These are phyloP conservation scores for Botryosphaeria dothidea DNA, from an alignment of 2,329 filamentous ascomycete species.

Conservation along the genomic window DNA sequence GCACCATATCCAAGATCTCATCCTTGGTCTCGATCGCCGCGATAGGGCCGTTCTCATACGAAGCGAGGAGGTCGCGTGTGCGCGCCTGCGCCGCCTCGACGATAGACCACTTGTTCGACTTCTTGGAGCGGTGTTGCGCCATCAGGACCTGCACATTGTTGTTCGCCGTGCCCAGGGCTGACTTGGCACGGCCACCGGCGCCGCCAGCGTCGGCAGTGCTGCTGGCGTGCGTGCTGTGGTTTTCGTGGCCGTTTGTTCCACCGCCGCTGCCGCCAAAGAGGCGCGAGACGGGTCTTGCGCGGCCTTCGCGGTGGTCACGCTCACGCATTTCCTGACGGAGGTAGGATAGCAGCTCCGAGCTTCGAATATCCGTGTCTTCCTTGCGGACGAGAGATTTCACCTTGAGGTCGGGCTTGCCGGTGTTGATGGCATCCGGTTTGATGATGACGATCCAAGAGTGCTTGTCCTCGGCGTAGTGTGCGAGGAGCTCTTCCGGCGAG, in stretches of 20 bases:
- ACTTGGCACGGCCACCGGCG: constrained; percentile 12
- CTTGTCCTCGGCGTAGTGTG: constrained; percentile 72
- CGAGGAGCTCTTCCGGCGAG: constrained; percentile 76
- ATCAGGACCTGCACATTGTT: constrained; percentile 80
- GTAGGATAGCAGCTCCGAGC: constrained; percentile 73
- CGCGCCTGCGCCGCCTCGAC: constrained; percentile 71
- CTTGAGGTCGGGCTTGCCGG: constrained; percentile 63
- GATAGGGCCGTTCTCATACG: constrained; percentile 72
- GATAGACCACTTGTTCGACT: constrained; percentile 83
- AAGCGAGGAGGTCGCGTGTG: constrained; percentile 64
- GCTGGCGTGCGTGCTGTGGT: constrained; percentile 13
- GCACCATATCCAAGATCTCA: constrained; percentile 74
- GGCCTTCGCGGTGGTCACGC: constrained; percentile 63
- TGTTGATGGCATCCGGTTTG: constrained; percentile 66
- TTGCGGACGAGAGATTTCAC: constrained; percentile 76
- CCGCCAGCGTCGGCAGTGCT: constrained; percentile 26
- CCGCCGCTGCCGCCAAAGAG: constrained; percentile 37
- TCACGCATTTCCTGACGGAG: constrained; percentile 81
- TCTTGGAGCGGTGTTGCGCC: constrained; percentile 82
- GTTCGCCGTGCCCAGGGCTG: constrained; percentile 24
- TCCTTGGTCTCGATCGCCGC: constrained; percentile 87
- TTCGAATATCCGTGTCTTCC: constrained; percentile 73
- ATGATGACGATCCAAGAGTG: constrained; percentile 89
- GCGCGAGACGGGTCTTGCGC: constrained; percentile 26
- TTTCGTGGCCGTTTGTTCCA: background rate